Evolutionary conservation across 257 asterid species (phyloP), one percentile per base, ranked within the genome.

Genomic region (Przewalskia tangutica): DNA sequence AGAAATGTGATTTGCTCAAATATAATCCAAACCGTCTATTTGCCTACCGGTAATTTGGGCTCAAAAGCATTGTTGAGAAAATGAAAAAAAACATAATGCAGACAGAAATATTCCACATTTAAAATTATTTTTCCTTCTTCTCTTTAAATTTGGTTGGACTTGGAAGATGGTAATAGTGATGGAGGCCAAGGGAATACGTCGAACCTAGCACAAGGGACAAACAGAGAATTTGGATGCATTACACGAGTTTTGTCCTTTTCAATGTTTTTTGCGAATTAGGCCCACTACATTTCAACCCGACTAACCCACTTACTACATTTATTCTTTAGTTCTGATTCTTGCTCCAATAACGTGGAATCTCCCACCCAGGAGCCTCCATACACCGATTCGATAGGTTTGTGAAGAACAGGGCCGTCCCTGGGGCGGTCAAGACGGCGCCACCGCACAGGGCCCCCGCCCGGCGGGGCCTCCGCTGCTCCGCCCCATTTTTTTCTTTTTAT

Each of bases 151-250:
- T 50, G 27, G 46, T 27, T 23, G 46, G 80, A 75, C 20, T 50
- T 14, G 1, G 18, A 73, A 48, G 79, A 48, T 73, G 48, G 18
- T 20, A 75, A 48, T 48, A 13, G 46, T 62, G 62, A 75, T 14
- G 16, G 62, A 75, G 40, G 80, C 80, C 8, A 53, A 50, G 46
- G 2, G 78, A 66, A 63, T 81, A 16, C 83, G 78, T 65, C 36
- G 78, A 55, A 46, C 77, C 77, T 81, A 51, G 78, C 83, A 65
- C 36, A n/a, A 81, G 66, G 65, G 79, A 51, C 83, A 66, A 81
- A 7, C 60, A 66, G 4, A 55, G 67, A 65, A 81, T 81, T 81
- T 68, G 51, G 51, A 50, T 51, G 20, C 38, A 65, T 56, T 51
- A 5, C 13, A 59, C 59, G 40, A 58, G 13, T 58, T 34, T 50